Conservation (phyloP, 164 flowering plant species). For the Magnolia changhungtana region DNA sequence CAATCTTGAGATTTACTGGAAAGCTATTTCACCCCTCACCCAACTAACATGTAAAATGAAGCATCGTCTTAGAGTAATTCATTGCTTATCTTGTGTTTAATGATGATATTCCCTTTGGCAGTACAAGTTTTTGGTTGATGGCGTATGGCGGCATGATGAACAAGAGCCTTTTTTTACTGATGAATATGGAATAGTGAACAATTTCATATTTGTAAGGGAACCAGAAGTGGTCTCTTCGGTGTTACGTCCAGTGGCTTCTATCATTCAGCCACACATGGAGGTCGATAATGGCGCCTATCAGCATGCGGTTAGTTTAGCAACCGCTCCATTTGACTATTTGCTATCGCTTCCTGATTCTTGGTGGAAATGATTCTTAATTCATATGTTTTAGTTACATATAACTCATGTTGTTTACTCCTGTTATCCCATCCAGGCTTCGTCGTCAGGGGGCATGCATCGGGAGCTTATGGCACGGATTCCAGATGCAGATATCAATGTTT, state of each 20-base stretch:
- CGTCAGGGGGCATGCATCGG: conserved; percentile 20
- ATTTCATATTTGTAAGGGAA: conserved; percentile 27
- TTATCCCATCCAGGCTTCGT: conserved; percentile 26
- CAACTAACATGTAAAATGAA: not conserved
- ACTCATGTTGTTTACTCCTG: conserved; percentile 1
- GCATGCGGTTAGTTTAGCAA: conserved; percentile 16
- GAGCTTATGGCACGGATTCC: conserved; percentile 20
- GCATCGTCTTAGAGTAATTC: not conserved
- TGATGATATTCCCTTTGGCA: conserved; percentile 14
- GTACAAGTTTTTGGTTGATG: conserved; percentile 52
- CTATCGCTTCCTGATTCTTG: not conserved
- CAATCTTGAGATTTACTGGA: too few relatives aligned
- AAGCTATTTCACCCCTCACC: too few relatives aligned
- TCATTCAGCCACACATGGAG: conserved; percentile 20
- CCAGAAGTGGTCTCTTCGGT: conserved; percentile 19
- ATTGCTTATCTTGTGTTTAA: not conserved
- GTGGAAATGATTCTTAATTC: not conserved
- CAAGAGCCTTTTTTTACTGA: conserved; percentile 24
- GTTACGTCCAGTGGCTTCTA: conserved; percentile 12
- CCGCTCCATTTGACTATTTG: not conserved
- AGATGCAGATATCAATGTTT: conserved; percentile 24
- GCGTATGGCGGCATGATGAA: conserved; percentile 41
- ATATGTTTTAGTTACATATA: conserved; percentile 3
- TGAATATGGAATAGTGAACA: conserved; percentile 34
- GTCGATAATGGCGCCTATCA: conserved; percentile 19